Conservation (phyloP, 768 basidiomycete species). For the Candolleomyces aberdarensis region DNA sequence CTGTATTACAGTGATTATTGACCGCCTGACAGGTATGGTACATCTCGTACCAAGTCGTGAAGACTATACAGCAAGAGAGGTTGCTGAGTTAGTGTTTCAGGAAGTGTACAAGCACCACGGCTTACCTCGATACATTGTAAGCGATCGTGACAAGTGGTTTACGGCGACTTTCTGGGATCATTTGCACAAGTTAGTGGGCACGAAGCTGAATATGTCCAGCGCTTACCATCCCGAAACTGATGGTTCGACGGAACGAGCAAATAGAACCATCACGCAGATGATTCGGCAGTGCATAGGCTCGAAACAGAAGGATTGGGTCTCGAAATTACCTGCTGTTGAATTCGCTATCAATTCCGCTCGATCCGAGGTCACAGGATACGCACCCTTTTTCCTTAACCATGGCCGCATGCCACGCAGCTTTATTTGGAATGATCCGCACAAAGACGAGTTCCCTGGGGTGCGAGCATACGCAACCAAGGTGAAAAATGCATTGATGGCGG, state of each 20-base stretch:
- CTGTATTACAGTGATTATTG: constrained; percentile 23
- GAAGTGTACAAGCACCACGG: constrained; percentile 12
- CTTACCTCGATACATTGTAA: constrained; percentile 21
- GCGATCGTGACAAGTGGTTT: constrained; percentile 29
- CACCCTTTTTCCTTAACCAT: constrained; percentile 28
- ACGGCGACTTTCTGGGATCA: constrained; percentile 28
- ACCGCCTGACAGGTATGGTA: constrained; percentile 17
- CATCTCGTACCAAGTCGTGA: constrained; percentile 13
- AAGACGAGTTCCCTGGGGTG: constrained; percentile 13
- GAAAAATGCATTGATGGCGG: constrained; percentile 18
- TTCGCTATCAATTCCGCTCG: constrained; percentile 6
- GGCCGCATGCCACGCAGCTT: constrained; percentile 22
- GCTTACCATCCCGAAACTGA: constrained; percentile 35
- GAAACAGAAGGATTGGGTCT: constrained; percentile 9
- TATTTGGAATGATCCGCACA: constrained; percentile 4
- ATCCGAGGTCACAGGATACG: constrained; percentile 18
- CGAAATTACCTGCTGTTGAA: constrained; percentile 3
- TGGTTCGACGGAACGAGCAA: constrained; percentile 30
- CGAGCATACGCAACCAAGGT: constrained; percentile 21
- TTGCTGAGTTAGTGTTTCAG: constrained; percentile 10
- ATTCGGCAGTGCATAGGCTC: constrained; percentile 3
- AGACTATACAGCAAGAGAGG: constrained; percentile 8
- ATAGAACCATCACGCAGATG: constrained; percentile 20
- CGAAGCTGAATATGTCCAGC: constrained; percentile 11
- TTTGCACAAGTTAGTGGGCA: constrained; percentile 11